Evolutionary conservation across 2,329 filamentous ascomycete genomes (phyloP), one percentile per base, ranked within the genome.

Genomic region (Aspergillus alliaceus): DNA sequence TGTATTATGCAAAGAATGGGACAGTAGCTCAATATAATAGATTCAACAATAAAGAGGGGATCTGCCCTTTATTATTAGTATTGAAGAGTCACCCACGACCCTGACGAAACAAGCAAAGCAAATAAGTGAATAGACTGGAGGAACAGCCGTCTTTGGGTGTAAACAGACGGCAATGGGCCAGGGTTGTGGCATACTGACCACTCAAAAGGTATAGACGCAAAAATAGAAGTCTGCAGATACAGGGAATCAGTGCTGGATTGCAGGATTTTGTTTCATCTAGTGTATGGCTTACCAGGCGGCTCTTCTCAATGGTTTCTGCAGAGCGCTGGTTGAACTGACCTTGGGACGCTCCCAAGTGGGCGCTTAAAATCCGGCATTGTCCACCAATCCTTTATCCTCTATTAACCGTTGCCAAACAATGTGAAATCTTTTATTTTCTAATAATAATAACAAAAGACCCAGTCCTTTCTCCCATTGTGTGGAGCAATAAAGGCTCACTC

Each of bases 301-400:
- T 59, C 27, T 40, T 57, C 27, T 54, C n/a, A 52, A 40, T 58
- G 56, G 59, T 24, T 61, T 65, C 58, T 61, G 57, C 51, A 65
- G 57, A 63, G 59, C 60, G 60, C 63, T 58, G 49, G 44, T 39
- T 47, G 22, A 54, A 60, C 69, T 67, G 69, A 70, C 64, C 62
- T 69, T 32, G 22, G 44, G 12, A 68, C 66, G 34, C 54, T 54
- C 53, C 44, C 22, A 48, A 20, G 46, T 58, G 54, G 59, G 69
- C 69, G 70, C 69, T 71, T 69, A 71, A 59, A 56, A 42, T 51
- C 53, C 59, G 57, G 48, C 49, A 52, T 49, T 58, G 46, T 58
- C 40, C 60, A 52, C 69, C 69, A 71, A 69, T 70, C 57, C 49
- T 57, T 60, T 22, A 37, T 18, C 4, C 29, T 22, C 22, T 20